A percentile compares a stretch with the other conserved stretches of the same genome.
Conservation (phyloP, 164 flowering plant species). For the Piper betle region DNA sequence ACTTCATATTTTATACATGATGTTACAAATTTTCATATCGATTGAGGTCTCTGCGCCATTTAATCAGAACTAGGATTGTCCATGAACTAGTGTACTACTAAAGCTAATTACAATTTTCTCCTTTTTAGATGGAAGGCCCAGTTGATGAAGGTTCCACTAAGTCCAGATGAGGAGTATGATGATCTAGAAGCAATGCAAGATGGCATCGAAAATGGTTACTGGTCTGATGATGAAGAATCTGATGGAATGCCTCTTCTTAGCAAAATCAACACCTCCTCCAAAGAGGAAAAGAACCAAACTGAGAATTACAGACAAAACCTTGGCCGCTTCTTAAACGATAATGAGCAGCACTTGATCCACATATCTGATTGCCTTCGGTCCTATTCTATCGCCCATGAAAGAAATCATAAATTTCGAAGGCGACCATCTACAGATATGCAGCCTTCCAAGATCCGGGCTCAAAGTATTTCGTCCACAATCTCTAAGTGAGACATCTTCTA, state of each 20-base stretch:
- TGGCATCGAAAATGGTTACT: conserved; percentile 49
- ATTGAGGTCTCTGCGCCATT: neutral
- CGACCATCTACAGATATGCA: conserved; percentile 27
- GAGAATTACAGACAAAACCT: conserved; percentile 38
- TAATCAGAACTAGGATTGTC: neutral
- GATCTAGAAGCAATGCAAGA: conserved; percentile 94
- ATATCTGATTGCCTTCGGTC: conserved; percentile 18
- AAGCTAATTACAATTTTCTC: neutral
- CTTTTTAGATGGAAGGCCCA: conserved; percentile 65
- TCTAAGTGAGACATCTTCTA: conserved; percentile 32
- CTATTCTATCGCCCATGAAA: conserved; percentile 23
- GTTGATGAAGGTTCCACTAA: conserved; percentile 88
- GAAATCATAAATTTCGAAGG: conserved; percentile 31
- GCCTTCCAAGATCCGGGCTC: conserved; percentile 6
- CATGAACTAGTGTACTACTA: neutral
- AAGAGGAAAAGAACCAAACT: neutral
- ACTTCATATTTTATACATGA: neutral
- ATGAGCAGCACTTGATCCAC: conserved; percentile 17
- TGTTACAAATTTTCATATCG: neutral
- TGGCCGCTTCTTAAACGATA: conserved; percentile 30
- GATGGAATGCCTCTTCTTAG: conserved; percentile 11
- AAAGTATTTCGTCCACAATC: conserved; percentile 48
- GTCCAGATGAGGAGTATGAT: conserved; percentile 93
- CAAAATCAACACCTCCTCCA: no score
- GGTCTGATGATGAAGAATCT: conserved; percentile 41